These are phyloP conservation scores for Secale cereale DNA, from an alignment of 176 grass and related monocot species.

Conservation along the genomic window DNA sequence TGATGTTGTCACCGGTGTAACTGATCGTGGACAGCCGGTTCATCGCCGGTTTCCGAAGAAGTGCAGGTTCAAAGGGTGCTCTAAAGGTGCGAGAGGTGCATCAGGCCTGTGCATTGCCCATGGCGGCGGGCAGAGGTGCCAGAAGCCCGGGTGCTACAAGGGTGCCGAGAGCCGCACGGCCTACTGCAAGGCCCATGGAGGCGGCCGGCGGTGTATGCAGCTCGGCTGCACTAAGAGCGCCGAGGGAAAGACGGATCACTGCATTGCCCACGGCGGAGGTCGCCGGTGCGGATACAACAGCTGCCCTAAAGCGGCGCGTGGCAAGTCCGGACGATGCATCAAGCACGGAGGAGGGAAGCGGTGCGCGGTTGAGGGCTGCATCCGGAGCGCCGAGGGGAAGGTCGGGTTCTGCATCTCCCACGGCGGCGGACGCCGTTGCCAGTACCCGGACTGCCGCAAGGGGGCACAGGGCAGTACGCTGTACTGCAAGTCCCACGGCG, in stretches of 20 bases:
- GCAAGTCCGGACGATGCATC: slow-evolving; percentile 74
- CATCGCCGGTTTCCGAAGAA: slow-evolving; percentile 56
- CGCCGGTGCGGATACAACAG: slow-evolving; percentile 46
- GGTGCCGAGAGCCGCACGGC: slow-evolving; percentile 65
- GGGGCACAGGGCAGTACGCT: slow-evolving; percentile 77
- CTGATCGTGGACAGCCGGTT: neutral
- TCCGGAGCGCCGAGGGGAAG: slow-evolving; percentile 57
- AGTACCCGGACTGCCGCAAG: slow-evolving; percentile 58
- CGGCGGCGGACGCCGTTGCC: slow-evolving; percentile 72
- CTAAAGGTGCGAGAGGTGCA: slow-evolving; percentile 61
- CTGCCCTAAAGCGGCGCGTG: slow-evolving; percentile 65
- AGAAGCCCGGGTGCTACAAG: slow-evolving; percentile 72
- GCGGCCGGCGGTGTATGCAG: slow-evolving; percentile 56
- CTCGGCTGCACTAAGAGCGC: slow-evolving; percentile 84
- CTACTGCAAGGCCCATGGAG: slow-evolving; percentile 81
- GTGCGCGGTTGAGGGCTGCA: slow-evolving; percentile 51
- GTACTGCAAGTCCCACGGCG: slow-evolving; percentile 76
- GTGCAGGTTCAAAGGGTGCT: slow-evolving; percentile 77
- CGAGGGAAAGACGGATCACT: slow-evolving; percentile 73
- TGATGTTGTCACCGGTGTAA: slow-evolving; percentile 16
- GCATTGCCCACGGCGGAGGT: slow-evolving; percentile 77
- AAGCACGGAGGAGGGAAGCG: slow-evolving; percentile 81
- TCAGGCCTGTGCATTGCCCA: slow-evolving; percentile 70
- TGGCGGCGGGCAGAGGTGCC: slow-evolving; percentile 74
- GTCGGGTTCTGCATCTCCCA: slow-evolving; percentile 78